phyloP scores from a whole-genome alignment of 73 alveolate genomes.

The Paramecium tetraurelia region DNA sequence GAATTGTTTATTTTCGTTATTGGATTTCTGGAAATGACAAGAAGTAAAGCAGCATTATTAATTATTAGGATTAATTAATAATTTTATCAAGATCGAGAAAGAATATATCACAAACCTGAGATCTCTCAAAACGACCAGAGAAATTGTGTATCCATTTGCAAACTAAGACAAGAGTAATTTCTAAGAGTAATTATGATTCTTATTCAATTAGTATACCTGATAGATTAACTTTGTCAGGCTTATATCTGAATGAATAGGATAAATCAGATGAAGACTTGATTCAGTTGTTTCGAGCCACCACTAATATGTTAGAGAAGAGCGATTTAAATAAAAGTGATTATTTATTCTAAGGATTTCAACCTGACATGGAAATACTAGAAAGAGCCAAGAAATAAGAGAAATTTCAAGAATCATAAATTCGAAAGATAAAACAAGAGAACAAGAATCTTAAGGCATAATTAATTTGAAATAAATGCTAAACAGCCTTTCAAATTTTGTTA shows the following conservation, averaged over 20 bases:
- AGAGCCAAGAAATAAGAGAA: conserved; percentile 25
- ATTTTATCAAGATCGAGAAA: conserved; percentile 31
- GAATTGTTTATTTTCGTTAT: not conserved
- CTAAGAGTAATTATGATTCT: not conserved
- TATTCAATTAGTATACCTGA: not conserved
- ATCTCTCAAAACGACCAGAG: conserved; percentile 22
- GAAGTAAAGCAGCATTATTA: not conserved
- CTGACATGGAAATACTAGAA: not conserved
- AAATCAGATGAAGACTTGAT: not conserved
- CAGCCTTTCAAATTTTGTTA: not conserved
- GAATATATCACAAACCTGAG: conserved; percentile 38
- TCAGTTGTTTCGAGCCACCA: not conserved
- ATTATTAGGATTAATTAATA: conserved; percentile 30
- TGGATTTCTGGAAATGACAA: conserved; percentile 40
- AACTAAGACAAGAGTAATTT: not conserved
- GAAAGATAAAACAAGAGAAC: not conserved
- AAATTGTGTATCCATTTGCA: not conserved
- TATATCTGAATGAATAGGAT: not conserved
- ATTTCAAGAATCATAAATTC: not conserved
- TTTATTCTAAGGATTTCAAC: not conserved
- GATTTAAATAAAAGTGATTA: not conserved
- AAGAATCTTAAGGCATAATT: not conserved
- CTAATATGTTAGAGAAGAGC: not conserved
- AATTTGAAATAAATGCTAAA: not conserved
- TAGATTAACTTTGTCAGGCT: not conserved